Evolutionary conservation across 2,329 filamentous ascomycete genomes (phyloP).

Genomic region (Verruconis gallopava): DNA sequence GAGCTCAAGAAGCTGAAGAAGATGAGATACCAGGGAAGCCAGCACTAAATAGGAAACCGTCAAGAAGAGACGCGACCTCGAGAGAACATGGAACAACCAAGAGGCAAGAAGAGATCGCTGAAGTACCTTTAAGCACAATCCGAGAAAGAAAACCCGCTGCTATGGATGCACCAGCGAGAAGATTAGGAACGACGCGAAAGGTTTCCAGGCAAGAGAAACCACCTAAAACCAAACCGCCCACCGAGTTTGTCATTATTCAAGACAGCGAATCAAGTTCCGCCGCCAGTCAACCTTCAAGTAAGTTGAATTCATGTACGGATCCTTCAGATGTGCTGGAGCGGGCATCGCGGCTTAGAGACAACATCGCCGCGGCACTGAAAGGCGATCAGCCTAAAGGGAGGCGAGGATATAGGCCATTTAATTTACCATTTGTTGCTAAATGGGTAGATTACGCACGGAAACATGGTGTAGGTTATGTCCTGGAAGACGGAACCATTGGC

Average conservation of each 20-base stretch:
- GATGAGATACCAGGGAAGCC: no score
- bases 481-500: constrained; percentile 70
- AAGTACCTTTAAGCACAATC: neutral
- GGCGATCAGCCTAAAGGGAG: constrained; percentile 22
- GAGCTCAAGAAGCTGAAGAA: neutral
- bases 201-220: neutral
- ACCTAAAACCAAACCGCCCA: constrained; percentile 2
- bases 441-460: constrained; percentile 88
- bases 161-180: neutral
- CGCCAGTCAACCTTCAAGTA: constrained; percentile 17
- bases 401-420: constrained; percentile 43
- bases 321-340: constrained; percentile 32
- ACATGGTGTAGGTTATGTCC: constrained; percentile 70
- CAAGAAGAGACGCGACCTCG: neutral
- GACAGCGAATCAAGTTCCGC: constrained; percentile 16
- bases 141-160: neutral
- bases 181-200: constrained; percentile 1
- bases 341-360: constrained; percentile 32
- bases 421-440: constrained; percentile 49
- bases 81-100: no score
- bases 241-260: constrained; percentile 14
- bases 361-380: constrained; percentile 31
- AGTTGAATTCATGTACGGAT: constrained; percentile 25
- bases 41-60: neutral
- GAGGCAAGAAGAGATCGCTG: neutral